phyloP scores from a whole-genome alignment of 345 rosid genomes.

The Hibiscus tridactylites region DNA sequence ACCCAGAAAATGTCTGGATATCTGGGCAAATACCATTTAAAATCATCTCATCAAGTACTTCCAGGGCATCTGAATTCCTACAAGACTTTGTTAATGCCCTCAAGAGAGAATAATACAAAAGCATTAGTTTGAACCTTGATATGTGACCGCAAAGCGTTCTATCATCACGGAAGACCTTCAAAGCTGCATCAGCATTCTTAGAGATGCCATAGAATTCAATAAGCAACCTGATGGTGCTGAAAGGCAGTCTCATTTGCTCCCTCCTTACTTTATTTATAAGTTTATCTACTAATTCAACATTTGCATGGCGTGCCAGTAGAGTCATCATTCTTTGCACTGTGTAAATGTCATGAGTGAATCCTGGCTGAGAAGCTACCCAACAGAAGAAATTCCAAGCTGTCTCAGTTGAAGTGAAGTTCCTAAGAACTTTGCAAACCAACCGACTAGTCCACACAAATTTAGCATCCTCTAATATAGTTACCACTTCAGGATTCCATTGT shows the following conservation, averaged over 20 bases:
- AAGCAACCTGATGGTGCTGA: constrained; percentile 64
- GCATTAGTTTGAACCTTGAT: constrained; percentile 50
- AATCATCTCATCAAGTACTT: constrained; percentile 70
- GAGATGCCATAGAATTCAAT: constrained; percentile 82
- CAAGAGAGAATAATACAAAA: constrained; percentile 67
- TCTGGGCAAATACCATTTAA: constrained; percentile 49
- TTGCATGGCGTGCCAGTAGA: constrained; percentile 59
- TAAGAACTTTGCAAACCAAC: constrained; percentile 74
- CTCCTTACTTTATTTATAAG: constrained; percentile 52
- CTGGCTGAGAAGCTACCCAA: constrained; percentile 86
- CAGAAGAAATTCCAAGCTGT: constrained; percentile 87
- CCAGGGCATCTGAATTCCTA: constrained; percentile 55
- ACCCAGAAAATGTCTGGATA: constrained; percentile 78
- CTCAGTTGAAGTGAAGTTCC: constrained; percentile 58
- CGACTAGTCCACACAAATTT: constrained; percentile 77
- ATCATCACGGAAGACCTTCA: constrained; percentile 58
- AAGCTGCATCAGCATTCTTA: constrained; percentile 75
- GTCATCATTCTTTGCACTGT: constrained; percentile 74
- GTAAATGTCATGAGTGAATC: constrained; percentile 68
- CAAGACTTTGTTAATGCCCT: constrained; percentile 71
- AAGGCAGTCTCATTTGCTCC: constrained; percentile 66
- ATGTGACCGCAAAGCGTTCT: constrained; percentile 47
- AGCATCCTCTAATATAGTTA: constrained; percentile 50
- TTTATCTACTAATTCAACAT: constrained; percentile 58
- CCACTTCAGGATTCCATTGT: constrained; percentile 58